Conservation (phyloP, 106 monocot species). For the Dendrobium nobile region DNA sequence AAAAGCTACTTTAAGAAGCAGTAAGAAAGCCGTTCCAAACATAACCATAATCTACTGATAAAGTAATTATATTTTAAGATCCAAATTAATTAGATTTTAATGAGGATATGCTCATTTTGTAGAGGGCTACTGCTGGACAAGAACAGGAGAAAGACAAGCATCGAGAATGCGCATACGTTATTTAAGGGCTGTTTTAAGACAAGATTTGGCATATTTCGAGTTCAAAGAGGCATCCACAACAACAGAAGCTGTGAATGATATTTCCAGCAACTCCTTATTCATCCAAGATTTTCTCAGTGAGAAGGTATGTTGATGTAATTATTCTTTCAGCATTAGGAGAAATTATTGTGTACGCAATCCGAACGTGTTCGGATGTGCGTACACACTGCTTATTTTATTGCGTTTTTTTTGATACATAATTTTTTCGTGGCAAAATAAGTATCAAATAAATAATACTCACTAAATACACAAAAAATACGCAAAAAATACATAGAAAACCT, state of each 20-base stretch:
- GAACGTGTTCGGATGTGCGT: too few species aligned
- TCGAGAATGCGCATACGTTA: conserved; percentile 48
- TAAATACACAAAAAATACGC: too few species aligned
- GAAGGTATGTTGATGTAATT: background rate
- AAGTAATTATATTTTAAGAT: background rate
- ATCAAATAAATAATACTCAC: too few species aligned
- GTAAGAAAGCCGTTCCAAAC: too few species aligned
- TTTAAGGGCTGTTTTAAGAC: conserved; percentile 42
- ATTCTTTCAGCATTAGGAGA: background rate
- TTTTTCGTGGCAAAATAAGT: too few species aligned
- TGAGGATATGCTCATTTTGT: background rate
- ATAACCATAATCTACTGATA: background rate
- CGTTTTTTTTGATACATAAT: too few species aligned
- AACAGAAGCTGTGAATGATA: background rate
- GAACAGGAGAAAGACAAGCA: conserved; percentile 53
- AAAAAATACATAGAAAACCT: too few species aligned
- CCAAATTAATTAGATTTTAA: background rate
- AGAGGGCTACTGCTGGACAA: conserved; percentile 68
- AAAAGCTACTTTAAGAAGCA: too few species aligned
- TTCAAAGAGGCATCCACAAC: conserved; percentile 16
- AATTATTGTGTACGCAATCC: too few species aligned
- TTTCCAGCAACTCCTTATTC: background rate
- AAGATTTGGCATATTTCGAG: conserved; percentile 57
- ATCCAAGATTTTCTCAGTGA: conserved; percentile 12
- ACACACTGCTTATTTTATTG: too few species aligned